phyloP scores from a whole-genome alignment of 2,329 filamentous ascomycete genomes.

The Aureobasidium zeae region DNA sequence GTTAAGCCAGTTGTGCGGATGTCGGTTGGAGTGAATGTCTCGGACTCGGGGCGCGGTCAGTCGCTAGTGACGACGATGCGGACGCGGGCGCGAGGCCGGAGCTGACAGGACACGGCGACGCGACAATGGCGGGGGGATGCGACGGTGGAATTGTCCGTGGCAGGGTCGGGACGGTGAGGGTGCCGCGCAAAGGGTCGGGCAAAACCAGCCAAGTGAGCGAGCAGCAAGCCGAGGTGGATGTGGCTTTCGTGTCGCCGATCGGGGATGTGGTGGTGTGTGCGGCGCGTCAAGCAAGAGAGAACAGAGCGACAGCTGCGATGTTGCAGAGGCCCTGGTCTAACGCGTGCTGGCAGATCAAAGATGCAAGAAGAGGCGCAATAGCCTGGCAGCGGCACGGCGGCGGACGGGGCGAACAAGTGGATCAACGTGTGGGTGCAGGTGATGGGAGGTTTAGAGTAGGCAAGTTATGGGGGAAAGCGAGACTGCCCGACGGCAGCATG shows the following conservation, averaged over 20 bases:
- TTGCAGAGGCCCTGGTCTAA: background rate
- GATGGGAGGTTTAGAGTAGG: background rate
- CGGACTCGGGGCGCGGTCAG: conserved; percentile 11
- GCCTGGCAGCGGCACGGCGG: conserved; percentile 11
- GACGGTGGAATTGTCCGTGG: background rate
- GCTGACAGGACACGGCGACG: background rate
- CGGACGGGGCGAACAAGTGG: conserved; percentile 10
- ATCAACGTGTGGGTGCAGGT: conserved; percentile 15
- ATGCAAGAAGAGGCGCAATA: conserved; percentile 8
- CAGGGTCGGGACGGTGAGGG: background rate
- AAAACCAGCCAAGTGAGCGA: background rate
- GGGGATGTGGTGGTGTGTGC: background rate
- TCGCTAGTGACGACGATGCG: background rate
- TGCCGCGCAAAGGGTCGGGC: no score
- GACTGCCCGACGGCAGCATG: conserved; percentile 4
- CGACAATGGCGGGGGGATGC: background rate
- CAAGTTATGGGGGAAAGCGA: conserved; percentile 2
- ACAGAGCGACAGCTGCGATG: conserved; percentile 3
- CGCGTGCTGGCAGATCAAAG: background rate
- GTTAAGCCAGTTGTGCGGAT: conserved; percentile 17
- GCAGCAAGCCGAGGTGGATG: conserved; percentile 14
- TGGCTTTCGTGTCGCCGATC: conserved; percentile 11
- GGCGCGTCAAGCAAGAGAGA: background rate
- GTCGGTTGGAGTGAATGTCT: conserved; percentile 4
- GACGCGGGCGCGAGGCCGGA: conserved; percentile 1